Evolutionary conservation across 805 yeast genomes (phyloP).

Genomic region (Millerago galiae): DNA sequence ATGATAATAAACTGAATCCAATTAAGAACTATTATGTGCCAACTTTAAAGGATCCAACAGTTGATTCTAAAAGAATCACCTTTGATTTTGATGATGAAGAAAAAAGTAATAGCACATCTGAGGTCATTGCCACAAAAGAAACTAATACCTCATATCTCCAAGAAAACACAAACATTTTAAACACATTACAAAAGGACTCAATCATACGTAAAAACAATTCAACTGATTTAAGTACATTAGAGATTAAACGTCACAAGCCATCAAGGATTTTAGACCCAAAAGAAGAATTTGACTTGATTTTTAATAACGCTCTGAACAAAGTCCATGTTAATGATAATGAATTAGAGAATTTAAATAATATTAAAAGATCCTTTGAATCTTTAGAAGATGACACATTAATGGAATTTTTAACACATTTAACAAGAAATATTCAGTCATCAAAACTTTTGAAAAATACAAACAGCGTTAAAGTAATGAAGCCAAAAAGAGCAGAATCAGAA

Average conservation of each 20-base stretch:
- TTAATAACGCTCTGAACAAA: constrained; percentile 5
- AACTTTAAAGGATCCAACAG: constrained; percentile 17
- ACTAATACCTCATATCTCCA: constrained; percentile 2
- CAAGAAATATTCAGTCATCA: constrained; percentile 1
- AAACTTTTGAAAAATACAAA: neutral
- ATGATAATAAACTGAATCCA: constrained; percentile 15
- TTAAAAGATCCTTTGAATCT: constrained; percentile 10
- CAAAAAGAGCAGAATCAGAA: constrained; percentile 27
- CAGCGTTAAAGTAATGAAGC: constrained; percentile 4
- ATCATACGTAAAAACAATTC: neutral
- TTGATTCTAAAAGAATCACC: constrained; percentile 4
- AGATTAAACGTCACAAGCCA: neutral
- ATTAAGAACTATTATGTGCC: constrained; percentile 24
- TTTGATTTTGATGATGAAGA: constrained; percentile 21
- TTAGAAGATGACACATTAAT: constrained; percentile 12
- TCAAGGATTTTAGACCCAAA: neutral
- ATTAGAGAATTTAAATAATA: constrained; percentile 12
- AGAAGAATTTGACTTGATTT: constrained; percentile 6
- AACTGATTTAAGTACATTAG: constrained; percentile 1
- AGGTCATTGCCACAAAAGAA: constrained; percentile 17
- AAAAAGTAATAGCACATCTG: constrained; percentile 8
- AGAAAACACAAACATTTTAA: constrained; percentile 9
- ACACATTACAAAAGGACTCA: neutral
- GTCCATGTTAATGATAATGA: constrained; percentile 11
- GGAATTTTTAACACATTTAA: constrained; percentile 6